Conservation (phyloP, 2,329 filamentous ascomycete species). For the Neocucurbitaria cava region DNA sequence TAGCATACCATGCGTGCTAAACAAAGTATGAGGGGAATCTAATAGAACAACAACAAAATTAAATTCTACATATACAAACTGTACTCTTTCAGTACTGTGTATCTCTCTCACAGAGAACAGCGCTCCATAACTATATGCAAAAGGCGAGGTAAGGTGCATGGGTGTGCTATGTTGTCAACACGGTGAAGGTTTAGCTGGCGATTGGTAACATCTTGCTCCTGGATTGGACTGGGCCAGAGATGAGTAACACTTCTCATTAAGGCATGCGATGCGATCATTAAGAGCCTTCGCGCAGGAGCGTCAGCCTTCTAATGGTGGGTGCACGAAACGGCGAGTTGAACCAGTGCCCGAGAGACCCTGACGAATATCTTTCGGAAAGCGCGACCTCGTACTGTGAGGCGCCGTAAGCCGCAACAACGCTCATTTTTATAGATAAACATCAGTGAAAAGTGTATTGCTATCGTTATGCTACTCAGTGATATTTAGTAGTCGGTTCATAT, state of each 20-base stretch:
- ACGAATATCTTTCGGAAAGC: constrained; percentile 24
- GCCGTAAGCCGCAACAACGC: not conserved
- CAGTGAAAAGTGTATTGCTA: not conserved
- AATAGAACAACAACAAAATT: too few species aligned
- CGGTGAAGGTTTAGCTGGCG: not conserved
- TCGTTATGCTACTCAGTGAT: not conserved
- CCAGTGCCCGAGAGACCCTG: constrained; percentile 17
- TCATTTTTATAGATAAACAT: not conserved
- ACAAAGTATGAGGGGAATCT: too few species aligned
- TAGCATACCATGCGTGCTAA: too few species aligned
- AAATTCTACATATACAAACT: too few species aligned
- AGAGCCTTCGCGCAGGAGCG: too few species aligned
- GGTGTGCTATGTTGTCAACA: too few species aligned
- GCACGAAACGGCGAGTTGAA: constrained; percentile 4
- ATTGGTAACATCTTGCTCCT: not conserved
- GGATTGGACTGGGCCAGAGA: not conserved
- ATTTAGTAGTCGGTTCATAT: not conserved
- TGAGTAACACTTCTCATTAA: not conserved
- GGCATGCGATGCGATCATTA: too few species aligned
- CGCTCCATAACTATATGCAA: too few species aligned
- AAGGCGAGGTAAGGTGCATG: too few species aligned
- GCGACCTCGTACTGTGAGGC: not conserved
- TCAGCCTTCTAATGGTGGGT: too few species aligned
- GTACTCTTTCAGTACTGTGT: too few species aligned
- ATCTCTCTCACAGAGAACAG: too few species aligned